A percentile compares a stretch with the other conserved stretches of the same genome.
Evolutionary conservation across 2,329 filamentous ascomycete genomes (phyloP).

Genomic region (Coleophoma eucalyptorum): DNA sequence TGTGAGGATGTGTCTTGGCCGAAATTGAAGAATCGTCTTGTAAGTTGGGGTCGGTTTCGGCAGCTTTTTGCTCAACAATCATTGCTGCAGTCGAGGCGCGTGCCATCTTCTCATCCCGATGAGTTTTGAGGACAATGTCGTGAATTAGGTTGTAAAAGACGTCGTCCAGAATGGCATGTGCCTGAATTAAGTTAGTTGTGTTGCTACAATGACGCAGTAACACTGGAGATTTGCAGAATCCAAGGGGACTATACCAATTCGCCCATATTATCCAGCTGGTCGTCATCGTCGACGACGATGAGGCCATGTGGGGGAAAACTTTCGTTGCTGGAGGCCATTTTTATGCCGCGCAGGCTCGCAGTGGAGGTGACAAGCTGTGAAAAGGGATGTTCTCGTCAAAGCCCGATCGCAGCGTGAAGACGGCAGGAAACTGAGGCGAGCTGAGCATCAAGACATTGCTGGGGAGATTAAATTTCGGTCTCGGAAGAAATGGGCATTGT

Average conservation of each 20-base stretch:
- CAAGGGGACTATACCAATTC: conserved; percentile 47
- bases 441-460: no score
- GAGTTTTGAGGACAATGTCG: conserved; percentile 69
- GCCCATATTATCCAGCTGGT: conserved; percentile 41
- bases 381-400: background rate
- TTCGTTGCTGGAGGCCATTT: conserved; percentile 19
- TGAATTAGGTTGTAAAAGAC: conserved; percentile 73
- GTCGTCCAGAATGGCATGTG: conserved; percentile 68
- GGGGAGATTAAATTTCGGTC: no score
- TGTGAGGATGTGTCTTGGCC: conserved; percentile 32
- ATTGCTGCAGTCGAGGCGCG: conserved; percentile 63
- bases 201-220: conserved; percentile 6
- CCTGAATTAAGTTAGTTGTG: conserved; percentile 33
- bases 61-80: conserved; percentile 50
- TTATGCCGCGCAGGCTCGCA: conserved; percentile 5
- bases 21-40: conserved; percentile 37
- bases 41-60: conserved; percentile 15
- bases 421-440: no score
- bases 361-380: background rate
- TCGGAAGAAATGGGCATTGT: no score
- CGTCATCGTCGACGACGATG: conserved; percentile 44
- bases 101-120: conserved; percentile 75
- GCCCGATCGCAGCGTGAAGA: no score
- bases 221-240: conserved; percentile 9
- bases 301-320: conserved; percentile 37